These are phyloP conservation scores for Ophiosphaerella herpotricha DNA, from an alignment of 2,329 filamentous ascomycete species.

Conservation along the genomic window DNA sequence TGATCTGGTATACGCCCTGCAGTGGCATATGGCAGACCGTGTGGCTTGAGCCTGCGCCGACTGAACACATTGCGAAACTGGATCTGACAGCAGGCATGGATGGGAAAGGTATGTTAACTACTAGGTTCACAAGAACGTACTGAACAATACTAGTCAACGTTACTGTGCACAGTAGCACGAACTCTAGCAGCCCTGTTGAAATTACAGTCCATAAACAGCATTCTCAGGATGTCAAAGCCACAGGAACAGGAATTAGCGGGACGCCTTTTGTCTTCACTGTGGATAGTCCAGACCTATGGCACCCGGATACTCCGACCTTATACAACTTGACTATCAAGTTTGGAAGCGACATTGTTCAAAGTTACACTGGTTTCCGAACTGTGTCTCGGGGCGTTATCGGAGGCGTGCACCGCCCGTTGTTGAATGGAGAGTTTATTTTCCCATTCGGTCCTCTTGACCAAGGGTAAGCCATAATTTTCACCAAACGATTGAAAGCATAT, in stretches of 20 bases:
- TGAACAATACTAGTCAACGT: conserved; percentile 55
- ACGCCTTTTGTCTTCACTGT: conserved; percentile 61
- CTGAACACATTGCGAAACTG: conserved; percentile 61
- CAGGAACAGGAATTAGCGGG: conserved; percentile 54
- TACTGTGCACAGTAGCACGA: conserved; percentile 56
- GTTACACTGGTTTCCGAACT: conserved; percentile 72
- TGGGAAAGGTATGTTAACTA: conserved; percentile 29
- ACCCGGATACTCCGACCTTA: conserved; percentile 64
- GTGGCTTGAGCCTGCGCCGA: conserved; percentile 69
- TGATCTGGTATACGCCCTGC: conserved; percentile 73
- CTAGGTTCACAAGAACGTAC: background rate
- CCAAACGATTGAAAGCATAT: too few relatives aligned
- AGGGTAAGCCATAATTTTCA: conserved; percentile 43
- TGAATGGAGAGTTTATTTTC: conserved; percentile 73
- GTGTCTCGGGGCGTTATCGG: conserved; percentile 61
- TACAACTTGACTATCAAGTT: conserved; percentile 66
- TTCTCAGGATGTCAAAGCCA: conserved; percentile 49
- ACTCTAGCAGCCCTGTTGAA: conserved; percentile 42
- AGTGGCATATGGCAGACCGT: conserved; percentile 77
- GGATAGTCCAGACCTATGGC: conserved; percentile 64
- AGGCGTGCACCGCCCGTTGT: conserved; percentile 63
- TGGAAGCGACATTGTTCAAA: conserved; percentile 60
- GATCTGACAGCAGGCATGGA: conserved; percentile 59
- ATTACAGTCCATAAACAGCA: conserved; percentile 45
- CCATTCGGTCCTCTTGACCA: conserved; percentile 72